A percentile compares a stretch with the other conserved stretches of the same genome.
Evolutionary conservation across 352 stramenopile genomes (phyloP).

Genomic region (Phytophthora litchii): DNA sequence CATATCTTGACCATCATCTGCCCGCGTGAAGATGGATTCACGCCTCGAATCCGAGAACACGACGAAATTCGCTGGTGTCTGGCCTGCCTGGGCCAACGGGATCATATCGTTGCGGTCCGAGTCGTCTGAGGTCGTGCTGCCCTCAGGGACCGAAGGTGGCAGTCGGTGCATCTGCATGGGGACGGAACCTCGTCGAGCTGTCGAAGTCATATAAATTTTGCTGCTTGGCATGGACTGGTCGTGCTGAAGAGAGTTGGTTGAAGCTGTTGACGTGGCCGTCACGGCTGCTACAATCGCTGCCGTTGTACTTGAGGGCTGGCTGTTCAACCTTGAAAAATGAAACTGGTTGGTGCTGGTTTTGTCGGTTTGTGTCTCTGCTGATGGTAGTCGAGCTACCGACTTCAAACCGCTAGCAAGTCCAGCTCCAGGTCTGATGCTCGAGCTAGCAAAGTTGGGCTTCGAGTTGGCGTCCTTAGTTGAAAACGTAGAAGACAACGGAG

Average conservation of each 20-base stretch:
- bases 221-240: conserved; percentile 15
- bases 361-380: neutral
- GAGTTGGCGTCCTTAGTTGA: conserved; percentile 10
- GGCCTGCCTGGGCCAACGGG: conserved; percentile 18
- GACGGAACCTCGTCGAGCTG: conserved; percentile 23
- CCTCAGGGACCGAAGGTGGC: conserved; percentile 27
- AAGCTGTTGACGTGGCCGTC: conserved; percentile 7
- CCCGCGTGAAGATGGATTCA: conserved; percentile 42
- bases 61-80: conserved; percentile 32
- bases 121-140: conserved; percentile 17
- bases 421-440: conserved; percentile 10
- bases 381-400: neutral
- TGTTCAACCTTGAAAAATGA: conserved; percentile 32
- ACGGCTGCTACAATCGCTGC: conserved; percentile 37
- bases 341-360: conserved; percentile 20
- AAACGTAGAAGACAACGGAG: conserved; percentile 18
- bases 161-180: conserved; percentile 23
- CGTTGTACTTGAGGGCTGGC: conserved; percentile 17
- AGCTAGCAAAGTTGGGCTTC: conserved; percentile 24
- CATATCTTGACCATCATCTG: conserved; percentile 45
- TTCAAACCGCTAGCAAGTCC: conserved; percentile 6
- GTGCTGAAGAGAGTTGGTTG: conserved; percentile 6
- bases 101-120: conserved; percentile 43
- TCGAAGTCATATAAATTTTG: conserved; percentile 23
- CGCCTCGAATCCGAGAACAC: conserved; percentile 43